phyloP scores from a whole-genome alignment of 2,329 filamentous ascomycete species.

The Mycogone perniciosa region DNA sequence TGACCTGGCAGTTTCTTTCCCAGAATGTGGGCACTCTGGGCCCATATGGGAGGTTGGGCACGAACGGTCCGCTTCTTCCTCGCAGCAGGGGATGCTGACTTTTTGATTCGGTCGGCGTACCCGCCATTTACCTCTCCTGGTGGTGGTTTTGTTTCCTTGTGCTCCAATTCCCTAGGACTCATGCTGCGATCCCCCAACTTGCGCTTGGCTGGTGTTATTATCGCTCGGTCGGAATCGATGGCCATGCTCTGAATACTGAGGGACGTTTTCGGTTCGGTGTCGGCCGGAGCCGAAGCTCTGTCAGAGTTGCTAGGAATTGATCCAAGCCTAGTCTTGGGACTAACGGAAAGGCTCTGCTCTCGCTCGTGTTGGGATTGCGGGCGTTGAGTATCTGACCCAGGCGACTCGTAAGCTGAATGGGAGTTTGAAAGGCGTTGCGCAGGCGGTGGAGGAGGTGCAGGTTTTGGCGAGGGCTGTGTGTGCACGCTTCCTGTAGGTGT shows the following conservation, averaged over 20 bases:
- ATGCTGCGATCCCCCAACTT: conserved; percentile 37
- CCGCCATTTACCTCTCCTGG: conserved; percentile 45
- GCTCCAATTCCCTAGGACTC: conserved; percentile 46
- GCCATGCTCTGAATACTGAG: conserved; percentile 22
- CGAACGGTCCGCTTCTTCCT: conserved; percentile 36
- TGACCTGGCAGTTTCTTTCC: conserved; percentile 33
- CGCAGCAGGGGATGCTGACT: conserved; percentile 27
- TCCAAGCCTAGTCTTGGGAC: conserved; percentile 64
- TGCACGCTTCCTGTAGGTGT: conserved; percentile 22
- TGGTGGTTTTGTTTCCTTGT: conserved; percentile 40
- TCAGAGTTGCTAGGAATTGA: conserved; percentile 43
- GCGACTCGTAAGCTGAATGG: conserved; percentile 36
- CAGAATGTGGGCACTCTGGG: conserved; percentile 33
- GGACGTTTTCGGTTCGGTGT: conserved; percentile 21
- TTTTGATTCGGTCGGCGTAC: conserved; percentile 14
- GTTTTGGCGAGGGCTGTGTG: conserved; percentile 30
- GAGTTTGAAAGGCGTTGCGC: conserved; percentile 31
- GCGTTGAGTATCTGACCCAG: conserved; percentile 38
- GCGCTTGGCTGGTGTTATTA: conserved; percentile 32
- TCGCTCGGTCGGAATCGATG: conserved; percentile 25
- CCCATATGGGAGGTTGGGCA: conserved; percentile 41
- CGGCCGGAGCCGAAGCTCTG: conserved; percentile 18
- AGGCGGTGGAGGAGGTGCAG: conserved; percentile 22
- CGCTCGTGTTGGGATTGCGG: conserved; percentile 55
- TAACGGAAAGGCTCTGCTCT: conserved; percentile 67